These are phyloP conservation scores for Coccinonectria pachysandricola DNA, from an alignment of 2,329 filamentous ascomycete species.

Conservation along the genomic window DNA sequence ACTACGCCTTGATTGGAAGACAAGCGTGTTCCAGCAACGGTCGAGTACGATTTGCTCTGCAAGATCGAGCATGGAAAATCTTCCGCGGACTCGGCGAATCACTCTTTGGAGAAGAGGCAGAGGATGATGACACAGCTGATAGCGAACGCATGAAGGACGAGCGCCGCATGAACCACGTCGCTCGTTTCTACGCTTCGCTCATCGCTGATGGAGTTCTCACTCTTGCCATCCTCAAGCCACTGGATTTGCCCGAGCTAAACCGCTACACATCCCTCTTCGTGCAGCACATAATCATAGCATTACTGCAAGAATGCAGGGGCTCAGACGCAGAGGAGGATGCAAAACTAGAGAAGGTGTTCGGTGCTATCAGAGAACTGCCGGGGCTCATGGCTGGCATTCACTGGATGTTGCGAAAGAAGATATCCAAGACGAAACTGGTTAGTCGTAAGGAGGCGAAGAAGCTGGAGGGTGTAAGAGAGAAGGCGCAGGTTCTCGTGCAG, in stretches of 20 bases:
- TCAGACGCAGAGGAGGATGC: conserved; percentile 41
- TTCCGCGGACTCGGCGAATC: conserved; percentile 80
- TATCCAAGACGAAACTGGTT: conserved; percentile 53
- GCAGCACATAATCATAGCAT: conserved; percentile 67
- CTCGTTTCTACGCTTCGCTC: conserved; percentile 43
- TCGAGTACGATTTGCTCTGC: conserved; percentile 72
- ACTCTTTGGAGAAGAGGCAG: conserved; percentile 54
- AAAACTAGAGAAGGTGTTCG: conserved; percentile 55
- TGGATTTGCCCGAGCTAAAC: conserved; percentile 72
- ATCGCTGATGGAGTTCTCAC: conserved; percentile 35
- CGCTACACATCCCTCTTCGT: conserved; percentile 67
- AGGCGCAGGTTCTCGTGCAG: conserved; percentile 22
- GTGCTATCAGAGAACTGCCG: conserved; percentile 50
- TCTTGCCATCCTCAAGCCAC: conserved; percentile 48
- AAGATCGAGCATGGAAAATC: conserved; percentile 76
- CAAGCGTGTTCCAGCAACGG: conserved; percentile 62
- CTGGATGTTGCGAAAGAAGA: conserved; percentile 68
- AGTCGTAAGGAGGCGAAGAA: conserved; percentile 37
- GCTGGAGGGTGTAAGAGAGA: conserved; percentile 27
- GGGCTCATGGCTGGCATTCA: conserved; percentile 64
- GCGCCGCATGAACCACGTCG: conserved; percentile 40
- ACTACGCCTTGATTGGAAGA: conserved; percentile 78
- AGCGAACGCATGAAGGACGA: conserved; percentile 37
- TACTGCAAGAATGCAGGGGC: conserved; percentile 54
- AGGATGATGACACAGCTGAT: conserved; percentile 44